A percentile compares a stretch with the other conserved stretches of the same genome.
phyloP scores from a whole-genome alignment of 2,329 filamentous ascomycete genomes.

The Fusarium anthophilum region DNA sequence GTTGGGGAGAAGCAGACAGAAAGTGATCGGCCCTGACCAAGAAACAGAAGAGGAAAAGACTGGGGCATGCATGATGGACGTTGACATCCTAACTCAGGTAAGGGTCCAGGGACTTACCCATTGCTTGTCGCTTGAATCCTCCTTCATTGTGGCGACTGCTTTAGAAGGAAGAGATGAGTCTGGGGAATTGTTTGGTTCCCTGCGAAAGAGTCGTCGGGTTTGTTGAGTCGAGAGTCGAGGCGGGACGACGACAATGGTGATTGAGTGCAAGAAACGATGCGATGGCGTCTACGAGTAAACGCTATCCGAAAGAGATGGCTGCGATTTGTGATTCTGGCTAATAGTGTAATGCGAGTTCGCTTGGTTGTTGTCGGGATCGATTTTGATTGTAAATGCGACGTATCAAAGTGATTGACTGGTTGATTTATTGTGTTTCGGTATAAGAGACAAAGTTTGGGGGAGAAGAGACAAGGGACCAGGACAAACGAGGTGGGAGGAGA shows the following conservation, averaged over 20 bases:
- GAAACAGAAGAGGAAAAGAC: conserved; percentile 20
- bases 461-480: not conserved
- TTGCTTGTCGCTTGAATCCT: conserved; percentile 54
- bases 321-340: not conserved
- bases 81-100: conserved; percentile 18
- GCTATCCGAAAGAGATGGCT: not conserved
- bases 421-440: not conserved
- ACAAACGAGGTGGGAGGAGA: conserved; percentile 15
- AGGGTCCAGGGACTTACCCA: conserved; percentile 53
- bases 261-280: not conserved
- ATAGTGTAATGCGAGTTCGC: not conserved
- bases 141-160: conserved; percentile 28
- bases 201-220: not conserved
- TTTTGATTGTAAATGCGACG: not conserved
- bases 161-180: not conserved
- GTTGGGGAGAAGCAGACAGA: conserved; percentile 30
- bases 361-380: not conserved
- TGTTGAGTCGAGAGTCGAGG: not conserved
- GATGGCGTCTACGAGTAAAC: not conserved
- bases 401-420: not conserved
- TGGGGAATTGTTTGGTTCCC: not conserved
- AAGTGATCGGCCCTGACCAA: conserved; percentile 3
- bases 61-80: conserved; percentile 15
- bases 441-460: not conserved
- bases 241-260: not conserved